Evolutionary conservation across 2,329 filamentous ascomycete genomes (phyloP), one percentile per base, ranked within the genome.

Genomic region (Colletotrichum neosansevieriae): DNA sequence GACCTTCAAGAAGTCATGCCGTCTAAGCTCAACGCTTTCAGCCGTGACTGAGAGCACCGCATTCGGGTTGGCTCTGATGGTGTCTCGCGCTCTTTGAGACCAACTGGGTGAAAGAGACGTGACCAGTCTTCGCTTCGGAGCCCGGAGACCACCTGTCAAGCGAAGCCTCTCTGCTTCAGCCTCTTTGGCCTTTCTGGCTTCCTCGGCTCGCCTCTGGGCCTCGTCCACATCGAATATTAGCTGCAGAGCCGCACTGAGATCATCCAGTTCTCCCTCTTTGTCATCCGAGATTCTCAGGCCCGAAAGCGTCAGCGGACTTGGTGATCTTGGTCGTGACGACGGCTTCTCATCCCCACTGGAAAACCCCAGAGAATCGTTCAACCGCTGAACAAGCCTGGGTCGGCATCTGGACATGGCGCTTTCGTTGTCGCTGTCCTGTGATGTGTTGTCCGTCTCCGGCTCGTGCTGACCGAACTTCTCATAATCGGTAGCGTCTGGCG

Each of bases 1-100:
- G 7, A 94, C 79, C 53, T 85, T 90, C n/a, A 79, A 81, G 73
- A 94, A 90, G 74, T 93, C 91, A 59, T 88, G 86, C 2, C 80
- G 76, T 1, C 75, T 81, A 21, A 74, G 65, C 3, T 68, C 54
- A 2, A 68, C 66, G 11, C 67, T 65, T 6, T 71, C 64, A 17
- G 60, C 64, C 5, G 70, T 71, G 17, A 29, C 38, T 11, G 68
- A n/a, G 19, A 71, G 62, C 9, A 47, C 53, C 58, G 57, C 45
- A 11, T 45, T 44, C 11, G 61, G 45, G 13, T 50, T 24, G 47
- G 54, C 60, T 10, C 45, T 42, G 17, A 64, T 17, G 19, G 49
- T 63, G 11, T 54, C 47, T 24, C 24, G 51, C 10, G 66, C 66
- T 47, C 47, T 56, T 10, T 56, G 51, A 13, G 10, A 19, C 70